Evolutionary conservation across 225 moss, liverwort and hornwort species (phyloP).

Genomic region (Marchantia paleacea): DNA sequence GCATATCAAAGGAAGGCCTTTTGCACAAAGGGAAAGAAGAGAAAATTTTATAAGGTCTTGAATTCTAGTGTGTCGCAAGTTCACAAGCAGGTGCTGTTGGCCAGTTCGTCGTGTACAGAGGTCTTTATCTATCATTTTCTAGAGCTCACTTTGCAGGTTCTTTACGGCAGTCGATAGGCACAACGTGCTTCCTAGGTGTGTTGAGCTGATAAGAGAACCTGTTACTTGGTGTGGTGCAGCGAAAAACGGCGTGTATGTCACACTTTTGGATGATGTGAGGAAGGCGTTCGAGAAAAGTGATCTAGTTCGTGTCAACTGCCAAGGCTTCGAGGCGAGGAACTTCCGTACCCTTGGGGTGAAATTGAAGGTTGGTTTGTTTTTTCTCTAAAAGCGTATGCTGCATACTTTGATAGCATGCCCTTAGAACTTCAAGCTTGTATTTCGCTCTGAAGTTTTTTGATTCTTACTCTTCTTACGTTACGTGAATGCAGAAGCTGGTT

Average conservation of each 20-base stretch:
- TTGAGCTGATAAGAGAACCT: neutral
- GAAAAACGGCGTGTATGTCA: constrained; percentile 44
- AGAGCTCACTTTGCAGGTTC: neutral
- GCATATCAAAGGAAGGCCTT: neutral
- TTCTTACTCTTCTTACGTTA: neutral
- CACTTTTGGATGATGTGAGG: constrained; percentile 42
- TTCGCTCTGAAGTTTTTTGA: no score
- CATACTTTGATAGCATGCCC: neutral
- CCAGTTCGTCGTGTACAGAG: neutral
- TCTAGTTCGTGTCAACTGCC: constrained; percentile 45
- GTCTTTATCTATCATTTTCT: neutral
- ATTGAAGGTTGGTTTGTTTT: constrained; percentile 31
- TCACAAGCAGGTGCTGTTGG: neutral
- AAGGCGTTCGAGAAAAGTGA: constrained; percentile 39
- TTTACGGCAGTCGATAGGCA: neutral
- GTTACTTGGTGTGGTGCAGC: constrained; percentile 24
- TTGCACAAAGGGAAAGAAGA: no score
- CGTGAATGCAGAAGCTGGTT: constrained; percentile 35
- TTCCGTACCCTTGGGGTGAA: constrained; percentile 32
- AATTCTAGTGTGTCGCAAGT: neutral
- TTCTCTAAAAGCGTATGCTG: neutral
- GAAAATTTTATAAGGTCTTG: neutral
- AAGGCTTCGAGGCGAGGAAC: constrained; percentile 34
- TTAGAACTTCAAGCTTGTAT: neutral
- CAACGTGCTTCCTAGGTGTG: neutral